These are phyloP conservation scores for Saccharomycopsis schoenii DNA, from an alignment of 805 yeast species.

Conservation along the genomic window DNA sequence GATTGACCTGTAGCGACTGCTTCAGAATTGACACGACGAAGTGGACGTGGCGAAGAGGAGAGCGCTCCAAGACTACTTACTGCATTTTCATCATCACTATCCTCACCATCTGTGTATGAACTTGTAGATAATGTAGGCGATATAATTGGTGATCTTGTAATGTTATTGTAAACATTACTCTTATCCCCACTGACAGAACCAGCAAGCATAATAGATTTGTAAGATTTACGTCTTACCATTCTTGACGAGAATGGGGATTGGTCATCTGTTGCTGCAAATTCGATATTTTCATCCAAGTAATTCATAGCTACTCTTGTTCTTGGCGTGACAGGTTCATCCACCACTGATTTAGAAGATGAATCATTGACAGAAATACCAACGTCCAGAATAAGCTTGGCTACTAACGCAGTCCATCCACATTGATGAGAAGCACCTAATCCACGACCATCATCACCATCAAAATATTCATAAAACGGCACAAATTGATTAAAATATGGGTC, in stretches of 20 bases:
- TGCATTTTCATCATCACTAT: neutral
- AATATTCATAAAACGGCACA: slow-evolving; percentile 76
- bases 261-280: slow-evolving; percentile 24
- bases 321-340: slow-evolving; percentile 19
- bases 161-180: neutral
- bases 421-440: slow-evolving; percentile 93
- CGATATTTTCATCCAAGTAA: slow-evolving; percentile 18
- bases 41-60: neutral
- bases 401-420: slow-evolving; percentile 93
- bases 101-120: neutral
- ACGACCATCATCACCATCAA: slow-evolving; percentile 90
- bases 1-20: neutral
- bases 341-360: slow-evolving; percentile 8
- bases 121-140: neutral
- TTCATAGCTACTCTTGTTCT: slow-evolving; percentile 14
- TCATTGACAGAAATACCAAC: slow-evolving; percentile 58
- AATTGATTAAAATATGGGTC: slow-evolving; percentile 69
- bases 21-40: neutral
- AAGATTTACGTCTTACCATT: slow-evolving; percentile 57
- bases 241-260: slow-evolving; percentile 39
- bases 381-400: slow-evolving; percentile 86
- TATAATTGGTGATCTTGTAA: neutral
- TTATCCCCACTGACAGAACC: neutral
- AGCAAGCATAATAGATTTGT: slow-evolving; percentile 39
- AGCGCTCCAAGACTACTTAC: neutral